These are phyloP conservation scores for Halenospora varia DNA, from an alignment of 495 filamentous ascomycete species.

Conservation along the genomic window DNA sequence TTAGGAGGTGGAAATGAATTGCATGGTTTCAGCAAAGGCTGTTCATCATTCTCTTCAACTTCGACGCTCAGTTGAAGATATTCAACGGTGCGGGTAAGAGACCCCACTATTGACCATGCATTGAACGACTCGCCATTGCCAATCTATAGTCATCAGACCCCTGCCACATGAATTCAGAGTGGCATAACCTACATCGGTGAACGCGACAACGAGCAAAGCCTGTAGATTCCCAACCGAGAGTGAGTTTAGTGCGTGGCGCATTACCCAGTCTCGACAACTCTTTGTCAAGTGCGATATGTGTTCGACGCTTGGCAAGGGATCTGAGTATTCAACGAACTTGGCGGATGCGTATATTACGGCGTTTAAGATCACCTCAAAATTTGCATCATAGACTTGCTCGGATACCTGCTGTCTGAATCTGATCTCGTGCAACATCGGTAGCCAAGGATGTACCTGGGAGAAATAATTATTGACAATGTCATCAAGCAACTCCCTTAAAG, in stretches of 20 bases:
- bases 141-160: slow-evolving; percentile 21
- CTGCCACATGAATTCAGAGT: background rate
- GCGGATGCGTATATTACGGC: slow-evolving; percentile 26
- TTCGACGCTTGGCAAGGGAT: background rate
- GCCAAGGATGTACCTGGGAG: slow-evolving; percentile 31
- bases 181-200: slow-evolving; percentile 25
- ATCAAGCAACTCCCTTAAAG: slow-evolving; percentile 23
- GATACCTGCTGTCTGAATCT: slow-evolving; percentile 25
- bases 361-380: slow-evolving; percentile 27
- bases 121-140: slow-evolving; percentile 26
- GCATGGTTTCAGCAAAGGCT: slow-evolving; percentile 24
- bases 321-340: slow-evolving; percentile 13
- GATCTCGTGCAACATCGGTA: slow-evolving; percentile 32
- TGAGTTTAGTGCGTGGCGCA: slow-evolving; percentile 30
- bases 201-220: slow-evolving; percentile 30
- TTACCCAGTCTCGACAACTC: slow-evolving; percentile 24
- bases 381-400: slow-evolving; percentile 10
- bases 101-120: slow-evolving; percentile 35
- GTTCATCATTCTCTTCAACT: slow-evolving; percentile 21
- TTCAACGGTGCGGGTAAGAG: slow-evolving; percentile 35
- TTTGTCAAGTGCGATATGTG: slow-evolving; percentile 16
- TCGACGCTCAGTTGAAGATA: slow-evolving; percentile 36
- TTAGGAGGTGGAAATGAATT: slow-evolving; percentile 20
- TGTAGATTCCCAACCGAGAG: slow-evolving; percentile 33
- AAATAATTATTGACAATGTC: slow-evolving; percentile 30